Evolutionary conservation across 2,329 filamentous ascomycete genomes (phyloP).

Genomic region (Sporothrix dimorphospora): DNA sequence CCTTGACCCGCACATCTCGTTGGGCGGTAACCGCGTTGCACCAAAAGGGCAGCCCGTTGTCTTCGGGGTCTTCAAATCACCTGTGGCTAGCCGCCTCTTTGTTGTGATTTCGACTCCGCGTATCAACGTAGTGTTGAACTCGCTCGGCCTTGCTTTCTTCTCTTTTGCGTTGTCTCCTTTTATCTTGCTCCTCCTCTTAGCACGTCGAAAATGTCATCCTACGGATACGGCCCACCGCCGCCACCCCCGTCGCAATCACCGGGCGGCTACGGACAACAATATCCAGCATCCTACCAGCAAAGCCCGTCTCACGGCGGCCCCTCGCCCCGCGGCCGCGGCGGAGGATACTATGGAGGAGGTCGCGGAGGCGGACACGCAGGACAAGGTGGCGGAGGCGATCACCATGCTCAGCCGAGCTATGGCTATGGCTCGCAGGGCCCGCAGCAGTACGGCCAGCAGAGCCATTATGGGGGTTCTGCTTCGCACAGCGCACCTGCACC

Average conservation of each 20-base stretch:
- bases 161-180: background rate
- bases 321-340: constrained; percentile 43
- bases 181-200: background rate
- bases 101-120: background rate
- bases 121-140: constrained; percentile 24
- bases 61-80: background rate
- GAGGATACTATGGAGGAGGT: constrained; percentile 45
- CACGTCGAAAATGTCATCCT: constrained; percentile 49
- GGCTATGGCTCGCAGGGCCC: constrained; percentile 46
- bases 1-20: constrained; percentile 21
- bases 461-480: constrained; percentile 37
- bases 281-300: constrained; percentile 45
- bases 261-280: constrained; percentile 47
- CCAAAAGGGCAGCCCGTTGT: background rate
- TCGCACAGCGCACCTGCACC: constrained; percentile 42
- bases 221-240: constrained; percentile 59
- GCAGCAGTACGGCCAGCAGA: constrained; percentile 40
- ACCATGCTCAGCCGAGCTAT: constrained; percentile 48
- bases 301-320: constrained; percentile 28
- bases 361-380: constrained; percentile 39
- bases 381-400: constrained; percentile 45
- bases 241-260: constrained; percentile 47
- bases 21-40: constrained; percentile 3
- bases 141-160: constrained; percentile 17
- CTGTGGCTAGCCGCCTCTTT: constrained; percentile 23